phyloP scores from a whole-genome alignment of 2,329 filamentous ascomycete genomes.

The Pestalotiopsis fici region DNA sequence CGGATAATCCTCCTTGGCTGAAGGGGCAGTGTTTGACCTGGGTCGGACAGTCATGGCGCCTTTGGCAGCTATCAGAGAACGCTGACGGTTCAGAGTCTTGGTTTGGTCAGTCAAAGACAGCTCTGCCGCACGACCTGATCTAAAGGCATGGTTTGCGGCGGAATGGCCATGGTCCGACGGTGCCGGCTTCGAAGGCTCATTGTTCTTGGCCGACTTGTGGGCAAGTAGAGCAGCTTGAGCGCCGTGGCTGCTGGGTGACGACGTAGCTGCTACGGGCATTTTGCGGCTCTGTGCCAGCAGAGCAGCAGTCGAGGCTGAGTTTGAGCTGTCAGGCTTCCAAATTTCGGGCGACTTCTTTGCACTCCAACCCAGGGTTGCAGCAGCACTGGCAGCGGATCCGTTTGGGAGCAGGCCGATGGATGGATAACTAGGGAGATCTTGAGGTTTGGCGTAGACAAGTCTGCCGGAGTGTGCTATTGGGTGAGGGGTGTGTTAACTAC shows the following conservation, averaged over 20 bases:
- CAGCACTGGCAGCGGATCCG: conserved; percentile 69
- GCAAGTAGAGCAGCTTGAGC: conserved; percentile 76
- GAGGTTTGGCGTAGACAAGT: conserved; percentile 71
- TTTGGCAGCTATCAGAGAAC: conserved; percentile 74
- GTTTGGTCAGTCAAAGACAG: conserved; percentile 24
- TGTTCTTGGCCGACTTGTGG: conserved; percentile 50
- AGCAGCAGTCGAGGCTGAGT: conserved; percentile 47
- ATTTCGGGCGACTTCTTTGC: conserved; percentile 65
- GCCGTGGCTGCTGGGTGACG: conserved; percentile 64
- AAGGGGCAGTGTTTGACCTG: conserved; percentile 65
- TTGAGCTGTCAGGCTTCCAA: conserved; percentile 66
- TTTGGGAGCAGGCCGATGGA: conserved; percentile 60
- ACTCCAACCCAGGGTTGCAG: conserved; percentile 73
- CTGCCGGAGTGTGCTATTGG: conserved; percentile 35
- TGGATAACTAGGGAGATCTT: conserved; percentile 75
- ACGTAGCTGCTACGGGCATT: conserved; percentile 55
- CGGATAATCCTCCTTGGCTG: conserved; percentile 46
- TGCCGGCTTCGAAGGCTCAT: conserved; percentile 52
- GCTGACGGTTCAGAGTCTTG: conserved; percentile 55
- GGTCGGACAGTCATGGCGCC: conserved; percentile 70
- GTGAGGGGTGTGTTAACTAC: background rate
- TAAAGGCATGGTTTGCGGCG: conserved; percentile 70
- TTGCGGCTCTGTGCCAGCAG: conserved; percentile 31
- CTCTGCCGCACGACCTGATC: conserved; percentile 44
- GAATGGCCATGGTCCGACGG: conserved; percentile 58